Evolutionary conservation across 108 stramenopile genomes (phyloP).

Genomic region (Heterococcus sp.): DNA sequence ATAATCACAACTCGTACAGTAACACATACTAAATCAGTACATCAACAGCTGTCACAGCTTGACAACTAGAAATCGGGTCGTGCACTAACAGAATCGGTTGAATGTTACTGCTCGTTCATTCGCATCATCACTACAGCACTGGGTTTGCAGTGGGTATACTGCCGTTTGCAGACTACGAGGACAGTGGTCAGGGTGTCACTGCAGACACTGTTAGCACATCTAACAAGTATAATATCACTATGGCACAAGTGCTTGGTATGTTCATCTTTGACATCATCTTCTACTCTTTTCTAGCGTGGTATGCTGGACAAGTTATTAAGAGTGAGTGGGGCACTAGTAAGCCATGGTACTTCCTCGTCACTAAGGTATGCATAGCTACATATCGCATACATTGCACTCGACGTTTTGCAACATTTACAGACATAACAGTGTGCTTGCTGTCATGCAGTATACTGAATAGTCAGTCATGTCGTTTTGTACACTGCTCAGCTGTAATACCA

Average conservation of each 20-base stretch:
- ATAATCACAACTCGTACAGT: no score
- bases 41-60: no score
- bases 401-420: no score
- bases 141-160: conserved; percentile 51
- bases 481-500: no score
- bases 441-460: no score
- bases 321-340: conserved; percentile 40
- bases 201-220: conserved; percentile 4
- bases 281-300: conserved; percentile 49
- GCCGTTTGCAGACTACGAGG: conserved; percentile 49
- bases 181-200: conserved; percentile 43
- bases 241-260: conserved; percentile 43
- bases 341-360: conserved; percentile 20
- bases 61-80: no score
- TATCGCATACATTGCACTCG: not conserved
- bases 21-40: no score
- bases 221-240: conserved; percentile 34
- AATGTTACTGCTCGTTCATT: no score
- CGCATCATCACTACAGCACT: conserved; percentile 9
- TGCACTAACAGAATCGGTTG: no score
- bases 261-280: conserved; percentile 45
- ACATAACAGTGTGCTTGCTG: no score
- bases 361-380: not conserved
- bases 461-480: no score
- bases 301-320: conserved; percentile 36